A percentile compares a stretch with the other conserved stretches of the same genome.
These are phyloP conservation scores for Endocalyx cinctus DNA, from an alignment of 2,329 filamentous ascomycete genomes.

Conservation along the genomic window DNA sequence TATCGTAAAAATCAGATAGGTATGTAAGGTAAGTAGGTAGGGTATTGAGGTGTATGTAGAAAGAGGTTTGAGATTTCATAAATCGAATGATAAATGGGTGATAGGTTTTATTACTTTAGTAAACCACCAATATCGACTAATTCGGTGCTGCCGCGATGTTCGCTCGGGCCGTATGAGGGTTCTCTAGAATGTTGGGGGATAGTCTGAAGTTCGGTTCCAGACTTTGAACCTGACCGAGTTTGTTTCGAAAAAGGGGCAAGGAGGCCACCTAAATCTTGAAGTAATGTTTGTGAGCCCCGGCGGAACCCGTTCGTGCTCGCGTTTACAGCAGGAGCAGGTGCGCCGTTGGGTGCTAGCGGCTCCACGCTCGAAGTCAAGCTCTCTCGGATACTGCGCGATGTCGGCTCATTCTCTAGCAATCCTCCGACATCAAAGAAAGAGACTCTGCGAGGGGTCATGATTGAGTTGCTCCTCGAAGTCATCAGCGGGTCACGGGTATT, in stretches of 20 bases:
- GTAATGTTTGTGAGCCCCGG: slow-evolving; percentile 51
- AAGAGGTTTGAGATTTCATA: neutral
- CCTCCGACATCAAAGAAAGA: slow-evolving; percentile 86
- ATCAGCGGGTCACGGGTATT: slow-evolving; percentile 31
- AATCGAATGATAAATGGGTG: slow-evolving; percentile 1
- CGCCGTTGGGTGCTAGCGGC: slow-evolving; percentile 29
- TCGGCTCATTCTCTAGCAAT: slow-evolving; percentile 56
- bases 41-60: neutral
- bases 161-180: slow-evolving; percentile 25
- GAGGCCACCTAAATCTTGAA: slow-evolving; percentile 55
- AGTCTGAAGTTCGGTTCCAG: slow-evolving; percentile 41
- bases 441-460: slow-evolving; percentile 52
- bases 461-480: slow-evolving; percentile 34
- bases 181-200: slow-evolving; percentile 39
- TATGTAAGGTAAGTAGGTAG: neutral
- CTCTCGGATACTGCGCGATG: slow-evolving; percentile 31
- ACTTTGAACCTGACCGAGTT: slow-evolving; percentile 26
- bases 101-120: slow-evolving; percentile 19
- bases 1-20: slow-evolving; percentile 13
- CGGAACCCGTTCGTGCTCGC: slow-evolving; percentile 42
- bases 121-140: slow-evolving; percentile 38
- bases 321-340: slow-evolving; percentile 39
- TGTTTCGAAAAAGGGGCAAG: slow-evolving; percentile 37
- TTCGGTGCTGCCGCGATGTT: slow-evolving; percentile 26
- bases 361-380: slow-evolving; percentile 40